Percentiles rank a stretch among this genome's conserved stretches.
Conservation (phyloP, 129 eudicot species). For the Lactuca saligna region DNA sequence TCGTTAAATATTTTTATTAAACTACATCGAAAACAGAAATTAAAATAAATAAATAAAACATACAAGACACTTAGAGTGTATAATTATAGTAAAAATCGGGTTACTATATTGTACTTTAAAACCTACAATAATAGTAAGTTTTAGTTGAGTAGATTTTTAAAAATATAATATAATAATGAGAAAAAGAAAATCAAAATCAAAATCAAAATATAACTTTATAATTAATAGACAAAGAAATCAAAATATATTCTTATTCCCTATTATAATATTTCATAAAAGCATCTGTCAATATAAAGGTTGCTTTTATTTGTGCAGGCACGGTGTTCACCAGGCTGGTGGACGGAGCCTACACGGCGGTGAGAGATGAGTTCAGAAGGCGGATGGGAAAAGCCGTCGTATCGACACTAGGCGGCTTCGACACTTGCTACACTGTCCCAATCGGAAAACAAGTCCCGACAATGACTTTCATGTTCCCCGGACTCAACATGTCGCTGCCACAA, state of each 20-base stretch:
- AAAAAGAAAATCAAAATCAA: too few species aligned
- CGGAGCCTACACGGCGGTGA: conserved; percentile 77
- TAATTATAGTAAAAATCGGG: too few species aligned
- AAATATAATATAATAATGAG: too few species aligned
- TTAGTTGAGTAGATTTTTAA: too few species aligned
- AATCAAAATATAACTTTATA: too few species aligned
- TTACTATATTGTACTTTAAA: too few species aligned
- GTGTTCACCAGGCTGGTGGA: conserved; percentile 68
- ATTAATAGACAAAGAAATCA: not conserved
- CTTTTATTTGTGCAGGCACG: conserved; percentile 49
- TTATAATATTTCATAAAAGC: not conserved
- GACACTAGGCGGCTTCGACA: conserved; percentile 91
- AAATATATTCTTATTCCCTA: too few species aligned
- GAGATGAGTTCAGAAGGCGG: conserved; percentile 70
- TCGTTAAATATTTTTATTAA: too few species aligned
- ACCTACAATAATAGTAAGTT: too few species aligned
- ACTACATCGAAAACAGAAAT: too few species aligned
- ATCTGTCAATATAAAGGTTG: not conserved
- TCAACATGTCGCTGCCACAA: conserved; percentile 71
- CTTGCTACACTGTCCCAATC: conserved; percentile 78
- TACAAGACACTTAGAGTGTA: too few species aligned
- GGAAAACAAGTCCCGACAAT: conserved; percentile 55
- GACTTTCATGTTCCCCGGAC: conserved; percentile 80
- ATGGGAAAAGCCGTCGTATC: conserved; percentile 70
- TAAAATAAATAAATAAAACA: too few species aligned